Evolutionary conservation across 1,284 basidiomycete genomes (phyloP).

Genomic region (Meira miltonrushii): DNA sequence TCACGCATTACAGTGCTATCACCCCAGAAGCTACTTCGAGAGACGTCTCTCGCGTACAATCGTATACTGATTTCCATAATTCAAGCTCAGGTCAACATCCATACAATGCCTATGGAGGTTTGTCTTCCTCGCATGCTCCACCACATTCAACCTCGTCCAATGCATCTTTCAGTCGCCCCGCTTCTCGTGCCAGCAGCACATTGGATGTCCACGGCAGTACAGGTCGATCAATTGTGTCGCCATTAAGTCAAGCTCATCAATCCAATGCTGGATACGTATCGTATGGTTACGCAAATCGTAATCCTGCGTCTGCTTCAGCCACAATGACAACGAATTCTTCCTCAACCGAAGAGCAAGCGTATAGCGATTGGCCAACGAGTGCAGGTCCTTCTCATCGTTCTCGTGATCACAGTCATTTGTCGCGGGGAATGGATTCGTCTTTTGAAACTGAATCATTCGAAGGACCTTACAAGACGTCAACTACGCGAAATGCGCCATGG

Average conservation of each 20-base stretch:
- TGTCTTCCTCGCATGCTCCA: constrained; percentile 29
- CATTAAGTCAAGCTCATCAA: neutral
- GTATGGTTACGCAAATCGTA: too few species aligned
- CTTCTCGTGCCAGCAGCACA: constrained; percentile 32
- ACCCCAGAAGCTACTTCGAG: constrained; percentile 62
- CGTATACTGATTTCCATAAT: constrained; percentile 37
- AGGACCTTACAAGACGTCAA: constrained; percentile 10
- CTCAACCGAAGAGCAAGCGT: neutral
- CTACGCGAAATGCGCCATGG: constrained; percentile 3
- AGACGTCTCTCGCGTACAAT: constrained; percentile 48
- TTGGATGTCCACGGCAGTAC: constrained; percentile 18
- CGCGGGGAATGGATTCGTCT: neutral
- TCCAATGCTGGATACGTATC: neutral
- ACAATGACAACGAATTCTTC: too few species aligned
- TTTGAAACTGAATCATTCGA: constrained; percentile 5
- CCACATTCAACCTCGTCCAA: constrained; percentile 31
- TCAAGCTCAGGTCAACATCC: constrained; percentile 4
- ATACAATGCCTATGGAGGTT: constrained; percentile 10
- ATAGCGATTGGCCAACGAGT: neutral
- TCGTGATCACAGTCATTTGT: neutral
- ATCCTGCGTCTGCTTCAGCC: constrained; percentile 1
- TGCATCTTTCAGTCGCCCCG: constrained; percentile 19
- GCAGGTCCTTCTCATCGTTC: neutral
- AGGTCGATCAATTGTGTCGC: neutral
- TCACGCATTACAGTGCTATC: constrained; percentile 89